A percentile compares a stretch with the other conserved stretches of the same genome.
Conservation (phyloP, 2,329 filamentous ascomycete genomes). For the Kalmusia sp. region DNA sequence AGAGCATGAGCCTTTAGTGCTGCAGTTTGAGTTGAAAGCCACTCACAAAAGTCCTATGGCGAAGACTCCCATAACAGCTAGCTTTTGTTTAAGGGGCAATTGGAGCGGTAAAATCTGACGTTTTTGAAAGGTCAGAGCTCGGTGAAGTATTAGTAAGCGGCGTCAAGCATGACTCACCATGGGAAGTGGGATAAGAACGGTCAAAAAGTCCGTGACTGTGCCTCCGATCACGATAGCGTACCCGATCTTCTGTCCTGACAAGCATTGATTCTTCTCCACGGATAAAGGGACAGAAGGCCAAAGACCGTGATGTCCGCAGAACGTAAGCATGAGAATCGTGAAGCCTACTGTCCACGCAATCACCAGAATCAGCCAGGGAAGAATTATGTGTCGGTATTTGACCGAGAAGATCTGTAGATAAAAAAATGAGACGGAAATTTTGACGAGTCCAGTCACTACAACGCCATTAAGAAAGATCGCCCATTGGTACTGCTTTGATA, state of each 20-base stretch:
- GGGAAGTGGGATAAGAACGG: constrained; percentile 9
- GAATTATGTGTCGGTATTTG: constrained; percentile 9
- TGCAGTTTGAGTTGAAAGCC: background rate
- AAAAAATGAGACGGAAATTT: constrained; percentile 14
- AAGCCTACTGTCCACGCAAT: constrained; percentile 10
- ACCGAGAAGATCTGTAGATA: constrained; percentile 12
- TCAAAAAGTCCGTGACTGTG: constrained; percentile 10
- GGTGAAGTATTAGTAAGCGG: background rate
- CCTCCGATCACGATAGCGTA: constrained; percentile 5
- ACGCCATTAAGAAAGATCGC: constrained; percentile 7
- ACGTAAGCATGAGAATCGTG: background rate
- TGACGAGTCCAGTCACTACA: constrained; percentile 10
- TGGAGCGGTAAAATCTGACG: constrained; percentile 7
- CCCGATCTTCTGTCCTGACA: background rate
- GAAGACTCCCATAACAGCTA: constrained; percentile 5
- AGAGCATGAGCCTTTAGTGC: background rate
- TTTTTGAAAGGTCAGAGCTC: background rate
- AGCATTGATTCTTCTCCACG: constrained; percentile 4
- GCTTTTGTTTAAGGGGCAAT: constrained; percentile 2
- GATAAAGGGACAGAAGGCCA: no score
- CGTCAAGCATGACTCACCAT: background rate
- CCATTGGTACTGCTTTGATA: background rate
- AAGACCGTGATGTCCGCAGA: constrained; percentile 11
- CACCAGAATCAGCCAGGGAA: constrained; percentile 10
- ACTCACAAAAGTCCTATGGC: constrained; percentile 11